phyloP scores from a whole-genome alignment of 2,329 filamentous ascomycete species.

The Pseudogymnoascus sp. region DNA sequence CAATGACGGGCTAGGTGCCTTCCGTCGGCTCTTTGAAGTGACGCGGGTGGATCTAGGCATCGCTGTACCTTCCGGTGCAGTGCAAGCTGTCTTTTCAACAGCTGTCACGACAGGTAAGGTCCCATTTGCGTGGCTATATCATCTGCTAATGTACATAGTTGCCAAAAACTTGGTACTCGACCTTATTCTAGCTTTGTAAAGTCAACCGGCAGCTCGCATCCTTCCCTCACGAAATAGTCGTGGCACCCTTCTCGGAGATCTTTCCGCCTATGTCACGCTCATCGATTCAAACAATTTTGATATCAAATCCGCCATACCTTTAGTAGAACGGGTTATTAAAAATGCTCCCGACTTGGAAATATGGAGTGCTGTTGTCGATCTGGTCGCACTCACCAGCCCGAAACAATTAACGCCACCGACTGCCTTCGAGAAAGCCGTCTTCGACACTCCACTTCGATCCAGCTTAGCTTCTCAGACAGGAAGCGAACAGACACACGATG shows the following conservation, averaged over 20 bases:
- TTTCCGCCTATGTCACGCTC: too few relatives aligned
- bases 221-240: conserved; percentile 7
- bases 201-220: conserved; percentile 12
- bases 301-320: too few relatives aligned
- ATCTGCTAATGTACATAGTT: conserved; percentile 16
- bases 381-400: too few relatives aligned
- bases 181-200: conserved; percentile 15
- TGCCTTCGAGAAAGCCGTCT: background rate
- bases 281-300: too few relatives aligned
- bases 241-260: too few relatives aligned
- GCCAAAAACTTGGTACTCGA: conserved; percentile 14
- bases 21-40: too few relatives aligned
- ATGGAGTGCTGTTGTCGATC: too few relatives aligned
- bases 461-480: conserved; percentile 20
- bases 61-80: background rate
- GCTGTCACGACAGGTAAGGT: conserved; percentile 14
- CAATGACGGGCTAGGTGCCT: background rate
- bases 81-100: conserved; percentile 18
- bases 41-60: too few relatives aligned
- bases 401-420: too few relatives aligned
- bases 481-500: conserved; percentile 20
- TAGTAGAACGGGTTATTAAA: too few relatives aligned
- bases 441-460: conserved; percentile 18
- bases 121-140: conserved; percentile 6
- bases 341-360: too few relatives aligned